Base-by-base conservation (phyloP, 768 basidiomycete genomes). In the Xanthoconium stramineum region DNA sequence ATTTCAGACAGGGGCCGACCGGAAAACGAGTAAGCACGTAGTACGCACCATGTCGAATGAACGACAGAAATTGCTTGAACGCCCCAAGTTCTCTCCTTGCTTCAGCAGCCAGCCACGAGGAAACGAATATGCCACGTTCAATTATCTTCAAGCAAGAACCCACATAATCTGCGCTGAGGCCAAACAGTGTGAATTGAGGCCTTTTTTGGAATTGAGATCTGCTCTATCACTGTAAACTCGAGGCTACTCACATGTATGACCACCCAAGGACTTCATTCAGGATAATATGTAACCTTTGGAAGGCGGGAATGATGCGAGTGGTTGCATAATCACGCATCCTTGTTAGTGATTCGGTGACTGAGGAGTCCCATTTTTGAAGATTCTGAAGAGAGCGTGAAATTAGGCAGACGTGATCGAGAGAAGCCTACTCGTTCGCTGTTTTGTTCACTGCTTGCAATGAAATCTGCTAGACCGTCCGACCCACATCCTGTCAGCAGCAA, bases 361-460 rank as follows among this genome's bases (percentile, higher is more conserved):
- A 83, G 2, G 82, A 76, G 67, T 93, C 90, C 91, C 91, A 94
- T 68, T 90, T 91, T 66, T 86, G 84, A 53, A 93, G 77, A 46
- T 84, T 83, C 91, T 93, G 60, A 48, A 57, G 66, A 35, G 37
- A 59, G 43, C 40, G 55, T 72, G 53, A 72, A 64, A 35, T 57
- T 56, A 44, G 46, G 47, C n/a, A 45, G 30, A 12, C 49, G 54
- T 43, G 54, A 58, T 58, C 50, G 47, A 40, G 40, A 42, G 43
- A 54, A 38, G 68, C 74, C 62, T 73, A 91, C 91, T 68, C 91
- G 78, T 72, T 94, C 91, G 56, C 85, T 89, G 80, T 88, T 88
- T 65, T 86, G 84, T 62, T 91, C 89, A 19, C 82, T 82, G 57
- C 88, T 89, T 13, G 86, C 83, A 50, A 93, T 76, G 67, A 89